These are phyloP conservation scores for Ailanthus altissimus DNA, from an alignment of 345 rosid genomes.

Conservation along the genomic window DNA sequence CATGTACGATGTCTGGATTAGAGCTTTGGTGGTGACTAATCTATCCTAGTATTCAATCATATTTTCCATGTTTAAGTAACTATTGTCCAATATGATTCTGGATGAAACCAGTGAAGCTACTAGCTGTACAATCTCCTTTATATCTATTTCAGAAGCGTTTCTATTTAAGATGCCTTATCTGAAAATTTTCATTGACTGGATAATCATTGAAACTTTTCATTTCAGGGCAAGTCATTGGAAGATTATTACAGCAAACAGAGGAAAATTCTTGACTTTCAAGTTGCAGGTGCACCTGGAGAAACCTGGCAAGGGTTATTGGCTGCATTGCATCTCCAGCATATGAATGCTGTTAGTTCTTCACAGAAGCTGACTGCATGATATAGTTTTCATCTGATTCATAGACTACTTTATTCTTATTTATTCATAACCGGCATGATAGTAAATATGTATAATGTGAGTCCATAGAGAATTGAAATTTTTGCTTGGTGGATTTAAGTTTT, in stretches of 20 bases:
- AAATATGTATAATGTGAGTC: conserved; percentile 26
- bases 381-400: not conserved
- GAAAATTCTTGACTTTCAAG: conserved; percentile 77
- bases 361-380: conserved; percentile 56
- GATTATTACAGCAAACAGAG: conserved; percentile 76
- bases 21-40: not conserved
- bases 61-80: not conserved
- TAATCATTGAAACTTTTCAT: not conserved
- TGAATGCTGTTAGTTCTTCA: conserved; percentile 46
- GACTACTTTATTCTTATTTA: not conserved
- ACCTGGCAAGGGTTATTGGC: conserved; percentile 88
- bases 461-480: conserved; percentile 9
- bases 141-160: not conserved
- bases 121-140: not conserved
- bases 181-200: not conserved
- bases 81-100: not conserved
- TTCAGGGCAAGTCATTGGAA: conserved; percentile 76
- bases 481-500: conserved; percentile 18
- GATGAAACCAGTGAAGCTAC: not conserved
- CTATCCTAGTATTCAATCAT: not conserved
- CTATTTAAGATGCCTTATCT: not conserved
- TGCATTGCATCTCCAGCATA: conserved; percentile 67
- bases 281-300: conserved; percentile 64
- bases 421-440: conserved; percentile 26
- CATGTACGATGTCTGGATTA: not conserved